phyloP scores from a whole-genome alignment of 768 basidiomycete species.

The Leucocoprinus sp. region DNA sequence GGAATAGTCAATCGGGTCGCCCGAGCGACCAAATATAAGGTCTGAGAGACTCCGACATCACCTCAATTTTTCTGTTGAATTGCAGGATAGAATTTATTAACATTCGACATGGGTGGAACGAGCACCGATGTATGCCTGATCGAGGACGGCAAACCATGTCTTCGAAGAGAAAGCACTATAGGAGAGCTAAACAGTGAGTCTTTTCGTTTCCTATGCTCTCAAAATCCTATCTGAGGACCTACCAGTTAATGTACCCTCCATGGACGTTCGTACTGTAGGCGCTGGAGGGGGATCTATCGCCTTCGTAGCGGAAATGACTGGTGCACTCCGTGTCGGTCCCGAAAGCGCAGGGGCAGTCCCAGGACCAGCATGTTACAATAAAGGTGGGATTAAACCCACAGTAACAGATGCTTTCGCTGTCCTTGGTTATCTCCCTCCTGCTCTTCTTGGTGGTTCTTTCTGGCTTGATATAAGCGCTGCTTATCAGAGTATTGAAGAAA shows the following conservation, averaged over 20 bases:
- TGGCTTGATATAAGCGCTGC: slow-evolving; percentile 20
- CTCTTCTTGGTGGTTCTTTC: slow-evolving; percentile 21
- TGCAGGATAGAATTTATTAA: slow-evolving; percentile 17
- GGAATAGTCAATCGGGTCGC: slow-evolving; percentile 18
- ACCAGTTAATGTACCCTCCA: slow-evolving; percentile 19
- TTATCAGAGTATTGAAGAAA: slow-evolving; percentile 15
- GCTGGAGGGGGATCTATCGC: slow-evolving; percentile 17
- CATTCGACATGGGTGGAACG: slow-evolving; percentile 24
- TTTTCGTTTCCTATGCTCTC: too few species aligned
- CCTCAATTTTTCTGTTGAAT: neutral
- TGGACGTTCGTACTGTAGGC: slow-evolving; percentile 20
- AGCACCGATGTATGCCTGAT: slow-evolving; percentile 23
- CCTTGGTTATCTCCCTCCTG: slow-evolving; percentile 21
- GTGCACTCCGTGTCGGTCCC: slow-evolving; percentile 22
- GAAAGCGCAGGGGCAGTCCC: slow-evolving; percentile 23
- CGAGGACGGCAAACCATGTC: slow-evolving; percentile 20
- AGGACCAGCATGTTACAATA: slow-evolving; percentile 23
- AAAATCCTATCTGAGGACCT: neutral
- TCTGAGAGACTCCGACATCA: neutral
- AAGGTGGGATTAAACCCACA: slow-evolving; percentile 21
- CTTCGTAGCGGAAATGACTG: slow-evolving; percentile 18
- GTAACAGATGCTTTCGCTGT: slow-evolving; percentile 24
- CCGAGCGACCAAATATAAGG: slow-evolving; percentile 12
- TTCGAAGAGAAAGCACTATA: slow-evolving; percentile 21
- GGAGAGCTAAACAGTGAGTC: slow-evolving; percentile 18